Evolutionary conservation across 2,329 filamentous ascomycete genomes (phyloP).

Genomic region (Metarhizium sp.): DNA sequence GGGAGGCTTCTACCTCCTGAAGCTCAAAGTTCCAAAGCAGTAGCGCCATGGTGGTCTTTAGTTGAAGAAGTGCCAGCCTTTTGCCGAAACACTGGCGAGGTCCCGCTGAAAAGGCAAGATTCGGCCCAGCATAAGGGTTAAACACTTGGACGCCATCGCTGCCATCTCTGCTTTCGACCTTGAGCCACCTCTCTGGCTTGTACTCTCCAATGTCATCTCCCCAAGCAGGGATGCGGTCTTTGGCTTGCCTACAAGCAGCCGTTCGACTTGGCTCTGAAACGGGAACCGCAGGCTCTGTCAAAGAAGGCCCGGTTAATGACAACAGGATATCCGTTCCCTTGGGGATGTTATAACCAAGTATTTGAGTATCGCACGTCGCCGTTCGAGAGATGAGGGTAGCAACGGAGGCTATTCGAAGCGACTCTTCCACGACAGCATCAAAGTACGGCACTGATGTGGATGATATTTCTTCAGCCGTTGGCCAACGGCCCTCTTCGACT

Average conservation of each 20-base stretch:
- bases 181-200: constrained; percentile 29
- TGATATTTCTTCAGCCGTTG: constrained; percentile 20
- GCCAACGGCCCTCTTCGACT: constrained; percentile 12
- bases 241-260: constrained; percentile 13
- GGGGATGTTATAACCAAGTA: constrained; percentile 23
- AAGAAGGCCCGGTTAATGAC: constrained; percentile 17
- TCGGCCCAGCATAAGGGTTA: constrained; percentile 23
- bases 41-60: constrained; percentile 25
- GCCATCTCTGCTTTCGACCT: constrained; percentile 4
- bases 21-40: constrained; percentile 29
- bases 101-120: constrained; percentile 25
- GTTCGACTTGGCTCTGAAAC: constrained; percentile 20
- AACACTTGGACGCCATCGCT: constrained; percentile 14
- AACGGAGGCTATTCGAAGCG: constrained; percentile 21
- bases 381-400: constrained; percentile 20
- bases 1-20: constrained; percentile 8
- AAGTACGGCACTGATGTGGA: constrained; percentile 21
- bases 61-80: constrained; percentile 24
- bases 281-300: constrained; percentile 15
- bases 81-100: constrained; percentile 29
- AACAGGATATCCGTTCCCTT: constrained; percentile 23
- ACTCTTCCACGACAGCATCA: constrained; percentile 28
- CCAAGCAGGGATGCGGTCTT: constrained; percentile 18
- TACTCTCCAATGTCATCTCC: constrained; percentile 21
- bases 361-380: constrained; percentile 20